Evolutionary conservation across 139 green algal genomes (phyloP).

Genomic region (Mesotaenium endlicherianum): DNA sequence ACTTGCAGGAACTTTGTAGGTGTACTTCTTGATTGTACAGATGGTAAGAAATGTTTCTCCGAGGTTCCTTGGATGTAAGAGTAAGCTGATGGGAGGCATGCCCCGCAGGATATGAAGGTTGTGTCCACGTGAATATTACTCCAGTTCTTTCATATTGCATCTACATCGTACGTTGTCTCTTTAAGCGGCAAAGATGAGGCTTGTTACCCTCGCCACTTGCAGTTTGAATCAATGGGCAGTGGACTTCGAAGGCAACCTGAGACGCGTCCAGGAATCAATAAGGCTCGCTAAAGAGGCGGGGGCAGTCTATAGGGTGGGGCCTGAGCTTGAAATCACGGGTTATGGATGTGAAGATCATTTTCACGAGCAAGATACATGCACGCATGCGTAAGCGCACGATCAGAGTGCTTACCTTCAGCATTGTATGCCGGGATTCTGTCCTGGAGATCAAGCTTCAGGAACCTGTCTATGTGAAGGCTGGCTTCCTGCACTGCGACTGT

Average conservation of each 20-base stretch:
- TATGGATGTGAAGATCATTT: slow-evolving; percentile 99
- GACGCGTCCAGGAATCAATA: slow-evolving; percentile 77
- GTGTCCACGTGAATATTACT: neutral
- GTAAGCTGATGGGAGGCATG: no score
- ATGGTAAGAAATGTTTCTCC: neutral
- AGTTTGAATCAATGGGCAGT: slow-evolving; percentile 97
- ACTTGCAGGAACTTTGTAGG: neutral
- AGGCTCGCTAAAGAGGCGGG: slow-evolving; percentile 62
- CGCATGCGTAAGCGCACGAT: slow-evolving; percentile 42
- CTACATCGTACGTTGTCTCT: neutral
- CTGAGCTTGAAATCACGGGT: slow-evolving; percentile 91
- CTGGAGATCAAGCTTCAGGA: no score
- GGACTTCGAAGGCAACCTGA: slow-evolving; percentile 94
- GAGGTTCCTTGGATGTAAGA: neutral
- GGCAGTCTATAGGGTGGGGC: slow-evolving; percentile 83
- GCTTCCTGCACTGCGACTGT: no score
- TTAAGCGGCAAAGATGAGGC: slow-evolving; percentile 47
- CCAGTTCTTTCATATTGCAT: neutral
- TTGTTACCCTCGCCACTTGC: slow-evolving; percentile 81
- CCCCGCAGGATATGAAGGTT: neutral
- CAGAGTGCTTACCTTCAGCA: no score
- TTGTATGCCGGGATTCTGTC: no score
- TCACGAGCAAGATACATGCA: slow-evolving; percentile 69
- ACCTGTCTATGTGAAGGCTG: no score
- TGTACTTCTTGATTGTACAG: neutral